phyloP scores from a whole-genome alignment of 306 rosid species.

The Cotoneaster glaucophyllus region DNA sequence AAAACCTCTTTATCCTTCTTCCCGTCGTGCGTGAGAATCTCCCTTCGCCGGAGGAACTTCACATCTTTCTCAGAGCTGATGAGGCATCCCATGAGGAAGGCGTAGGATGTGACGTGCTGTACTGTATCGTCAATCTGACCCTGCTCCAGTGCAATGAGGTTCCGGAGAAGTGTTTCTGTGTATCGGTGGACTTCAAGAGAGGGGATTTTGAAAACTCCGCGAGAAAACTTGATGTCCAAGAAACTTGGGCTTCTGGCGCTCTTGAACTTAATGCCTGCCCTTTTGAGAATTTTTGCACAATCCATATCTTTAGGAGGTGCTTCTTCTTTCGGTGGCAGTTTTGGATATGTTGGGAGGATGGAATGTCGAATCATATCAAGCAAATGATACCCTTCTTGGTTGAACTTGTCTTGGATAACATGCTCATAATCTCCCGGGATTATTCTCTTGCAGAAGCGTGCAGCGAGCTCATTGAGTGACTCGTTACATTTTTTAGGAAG shows the following conservation, averaged over 20 bases:
- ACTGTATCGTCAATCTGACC: slow-evolving; percentile 10
- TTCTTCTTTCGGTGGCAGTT: not conserved
- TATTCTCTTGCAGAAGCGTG: slow-evolving; percentile 31
- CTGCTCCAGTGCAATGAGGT: slow-evolving; percentile 49
- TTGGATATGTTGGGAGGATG: slow-evolving; percentile 33
- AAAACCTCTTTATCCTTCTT: slow-evolving; percentile 9
- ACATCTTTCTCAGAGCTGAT: slow-evolving; percentile 24
- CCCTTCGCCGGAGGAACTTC: slow-evolving; percentile 17
- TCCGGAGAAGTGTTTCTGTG: slow-evolving; percentile 29
- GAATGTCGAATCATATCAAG: slow-evolving; percentile 46
- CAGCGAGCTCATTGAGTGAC: slow-evolving; percentile 36
- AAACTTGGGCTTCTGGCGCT: slow-evolving; percentile 22
- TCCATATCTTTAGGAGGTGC: not conserved
- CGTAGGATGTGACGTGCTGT: slow-evolving; percentile 42
- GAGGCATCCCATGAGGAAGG: slow-evolving; percentile 33
- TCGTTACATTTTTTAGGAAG: slow-evolving; percentile 24
- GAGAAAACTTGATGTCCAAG: slow-evolving; percentile 36
- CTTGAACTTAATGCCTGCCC: slow-evolving; percentile 37
- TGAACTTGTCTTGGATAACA: slow-evolving; percentile 20
- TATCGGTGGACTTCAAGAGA: slow-evolving; percentile 11
- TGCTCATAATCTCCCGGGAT: slow-evolving; percentile 31
- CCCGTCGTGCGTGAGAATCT: slow-evolving; percentile 18
- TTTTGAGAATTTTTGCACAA: slow-evolving; percentile 22
- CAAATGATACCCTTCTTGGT: slow-evolving; percentile 45
- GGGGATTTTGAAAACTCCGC: slow-evolving; percentile 45